phyloP scores from a whole-genome alignment of 2,329 filamentous ascomycete species.

The Colletotrichum kahawae region DNA sequence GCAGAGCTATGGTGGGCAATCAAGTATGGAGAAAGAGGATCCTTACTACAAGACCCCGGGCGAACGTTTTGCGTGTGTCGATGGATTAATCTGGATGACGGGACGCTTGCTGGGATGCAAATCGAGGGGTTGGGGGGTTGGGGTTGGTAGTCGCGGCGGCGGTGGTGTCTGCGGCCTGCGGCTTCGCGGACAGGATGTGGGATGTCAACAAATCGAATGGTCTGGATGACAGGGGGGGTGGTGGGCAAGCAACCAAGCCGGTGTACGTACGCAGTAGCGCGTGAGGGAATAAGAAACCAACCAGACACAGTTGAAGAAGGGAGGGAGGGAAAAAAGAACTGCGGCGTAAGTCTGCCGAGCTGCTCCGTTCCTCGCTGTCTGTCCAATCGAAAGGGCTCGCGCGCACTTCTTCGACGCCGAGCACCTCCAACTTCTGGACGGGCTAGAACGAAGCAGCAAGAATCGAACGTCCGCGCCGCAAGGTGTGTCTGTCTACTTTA shows the following conservation, averaged over 20 bases:
- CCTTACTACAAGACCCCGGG: background rate
- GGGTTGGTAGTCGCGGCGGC: background rate
- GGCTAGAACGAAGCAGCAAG: background rate
- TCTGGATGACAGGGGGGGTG: slow-evolving; percentile 1
- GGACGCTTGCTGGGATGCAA: background rate
- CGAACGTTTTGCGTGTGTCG: background rate
- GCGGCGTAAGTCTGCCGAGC: background rate
- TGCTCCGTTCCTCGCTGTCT: background rate
- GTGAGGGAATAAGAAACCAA: background rate
- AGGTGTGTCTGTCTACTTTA: background rate
- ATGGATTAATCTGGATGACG: slow-evolving; percentile 11
- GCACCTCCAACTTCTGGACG: background rate
- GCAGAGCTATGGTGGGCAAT: background rate
- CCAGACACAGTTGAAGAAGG: background rate
- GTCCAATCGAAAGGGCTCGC: background rate
- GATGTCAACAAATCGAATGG: slow-evolving; percentile 20
- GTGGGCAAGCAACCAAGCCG: background rate
- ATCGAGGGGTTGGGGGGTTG: slow-evolving; percentile 13
- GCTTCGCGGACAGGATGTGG: background rate
- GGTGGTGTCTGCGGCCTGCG: background rate
- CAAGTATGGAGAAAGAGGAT: slow-evolving; percentile 10
- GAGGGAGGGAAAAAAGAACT: background rate
- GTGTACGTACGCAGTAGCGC: background rate
- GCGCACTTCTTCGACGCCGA: background rate
- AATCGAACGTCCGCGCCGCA: slow-evolving; percentile 1